Percentiles rank a stretch among this genome's conserved stretches.
These are phyloP conservation scores for Diutina sp. DNA, from an alignment of 1,139 yeast genomes.

Conservation along the genomic window DNA sequence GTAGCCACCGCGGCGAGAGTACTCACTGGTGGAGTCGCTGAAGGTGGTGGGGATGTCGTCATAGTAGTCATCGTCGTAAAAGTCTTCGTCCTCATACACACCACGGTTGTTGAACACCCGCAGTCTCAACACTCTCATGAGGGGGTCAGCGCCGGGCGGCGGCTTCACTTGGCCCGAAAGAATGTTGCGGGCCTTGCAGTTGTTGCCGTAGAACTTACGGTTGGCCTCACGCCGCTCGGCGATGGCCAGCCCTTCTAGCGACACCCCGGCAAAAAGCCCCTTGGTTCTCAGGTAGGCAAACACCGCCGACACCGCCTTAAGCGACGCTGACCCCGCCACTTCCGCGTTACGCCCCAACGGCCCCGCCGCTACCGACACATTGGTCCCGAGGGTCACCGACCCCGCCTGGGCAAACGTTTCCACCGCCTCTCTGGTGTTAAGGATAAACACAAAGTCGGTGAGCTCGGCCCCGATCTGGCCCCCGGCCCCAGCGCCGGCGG, in stretches of 20 bases:
- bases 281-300: conserved; percentile 92
- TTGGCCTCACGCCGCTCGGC: conserved; percentile 95
- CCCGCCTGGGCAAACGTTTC: conserved; percentile 92
- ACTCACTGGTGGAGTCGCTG: conserved; percentile 31
- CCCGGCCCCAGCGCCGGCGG: conserved; percentile 98
- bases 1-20: conserved; percentile 9
- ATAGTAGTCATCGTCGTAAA: conserved; percentile 44
- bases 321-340: conserved; percentile 92
- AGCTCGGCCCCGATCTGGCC: conserved; percentile 95
- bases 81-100: conserved; percentile 37
- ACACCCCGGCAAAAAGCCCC: conserved; percentile 94
- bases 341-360: conserved; percentile 97
- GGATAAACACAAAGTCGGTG: conserved; percentile 90
- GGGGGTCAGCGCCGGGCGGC: conserved; percentile 87
- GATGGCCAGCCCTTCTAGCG: conserved; percentile 90
- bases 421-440: conserved; percentile 80
- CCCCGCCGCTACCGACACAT: conserved; percentile 95
- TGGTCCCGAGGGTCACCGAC: conserved; percentile 90
- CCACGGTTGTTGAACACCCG: conserved; percentile 55
- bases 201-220: conserved; percentile 81
- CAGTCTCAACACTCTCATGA: conserved; percentile 77
- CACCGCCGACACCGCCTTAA: conserved; percentile 79
- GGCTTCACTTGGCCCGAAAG: conserved; percentile 78
- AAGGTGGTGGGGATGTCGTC: conserved; percentile 67
- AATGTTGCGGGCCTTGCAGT: conserved; percentile 75